phyloP scores from a whole-genome alignment of 345 rosid species.

The Excoecaria agallocha region DNA sequence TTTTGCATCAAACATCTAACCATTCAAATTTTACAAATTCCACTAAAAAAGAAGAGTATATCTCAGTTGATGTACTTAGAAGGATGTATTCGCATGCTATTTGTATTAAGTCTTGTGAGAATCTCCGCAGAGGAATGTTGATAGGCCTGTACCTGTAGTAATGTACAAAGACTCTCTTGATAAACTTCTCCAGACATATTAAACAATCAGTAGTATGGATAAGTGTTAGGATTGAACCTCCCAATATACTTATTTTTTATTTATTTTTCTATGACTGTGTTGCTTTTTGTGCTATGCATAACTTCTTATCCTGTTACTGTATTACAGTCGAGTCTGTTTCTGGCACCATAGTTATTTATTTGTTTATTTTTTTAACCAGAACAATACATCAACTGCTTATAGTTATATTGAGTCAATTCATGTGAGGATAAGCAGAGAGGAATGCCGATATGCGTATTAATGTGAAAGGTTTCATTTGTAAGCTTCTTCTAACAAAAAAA shows the following conservation, averaged over 20 bases:
- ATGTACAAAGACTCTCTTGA: background rate
- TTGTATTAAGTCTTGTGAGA: background rate
- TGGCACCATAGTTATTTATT: background rate
- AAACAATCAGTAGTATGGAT: background rate
- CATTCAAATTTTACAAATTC: background rate
- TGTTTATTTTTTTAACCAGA: background rate
- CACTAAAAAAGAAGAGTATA: background rate
- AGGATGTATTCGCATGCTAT: background rate
- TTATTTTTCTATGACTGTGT: background rate
- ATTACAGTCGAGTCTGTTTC: background rate
- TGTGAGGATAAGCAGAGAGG: background rate
- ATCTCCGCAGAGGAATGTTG: background rate
- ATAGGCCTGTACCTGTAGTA: background rate
- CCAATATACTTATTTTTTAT: background rate
- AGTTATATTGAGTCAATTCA: background rate
- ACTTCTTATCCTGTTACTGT: constrained; percentile 1
- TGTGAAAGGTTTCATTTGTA: background rate
- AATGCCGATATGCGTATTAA: constrained; percentile 1
- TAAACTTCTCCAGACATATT: background rate
- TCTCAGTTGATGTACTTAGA: background rate
- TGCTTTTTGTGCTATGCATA: background rate
- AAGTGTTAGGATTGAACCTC: background rate
- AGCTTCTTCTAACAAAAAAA: background rate
- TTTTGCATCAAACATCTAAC: background rate
- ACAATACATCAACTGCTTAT: background rate